A percentile compares a stretch with the other conserved stretches of the same genome.
Evolutionary conservation across 1,139 yeast species (phyloP).

Genomic region (Saccharomycopsis crataegensis): DNA sequence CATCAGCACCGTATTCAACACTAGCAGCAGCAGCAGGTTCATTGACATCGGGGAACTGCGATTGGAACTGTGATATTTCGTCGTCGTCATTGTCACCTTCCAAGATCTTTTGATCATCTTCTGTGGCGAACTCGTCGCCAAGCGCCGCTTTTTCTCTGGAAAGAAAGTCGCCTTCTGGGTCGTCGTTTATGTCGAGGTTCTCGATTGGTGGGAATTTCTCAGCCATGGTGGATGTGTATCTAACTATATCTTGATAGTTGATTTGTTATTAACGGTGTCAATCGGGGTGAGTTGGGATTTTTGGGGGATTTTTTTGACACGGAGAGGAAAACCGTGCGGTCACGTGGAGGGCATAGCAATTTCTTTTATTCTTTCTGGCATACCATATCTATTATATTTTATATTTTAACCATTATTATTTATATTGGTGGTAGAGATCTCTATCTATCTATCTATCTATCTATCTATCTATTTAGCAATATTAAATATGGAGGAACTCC

Average conservation of each 20-base stretch:
- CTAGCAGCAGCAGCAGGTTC: constrained; percentile 44
- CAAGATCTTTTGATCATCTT: constrained; percentile 45
- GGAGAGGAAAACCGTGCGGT: too few relatives aligned
- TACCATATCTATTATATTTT: too few relatives aligned
- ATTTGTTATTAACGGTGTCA: too few relatives aligned
- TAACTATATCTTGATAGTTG: too few relatives aligned
- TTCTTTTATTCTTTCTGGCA: too few relatives aligned
- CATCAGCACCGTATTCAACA: constrained; percentile 18
- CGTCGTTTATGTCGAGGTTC: constrained; percentile 34
- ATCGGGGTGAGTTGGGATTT: not conserved
- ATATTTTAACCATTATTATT: too few relatives aligned
- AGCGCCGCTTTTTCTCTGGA: constrained; percentile 78
- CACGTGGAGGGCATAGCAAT: too few relatives aligned
- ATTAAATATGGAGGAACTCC: constrained; percentile 13
- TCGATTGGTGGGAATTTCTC: constrained; percentile 56
- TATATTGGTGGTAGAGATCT: too few relatives aligned
- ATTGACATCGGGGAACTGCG: constrained; percentile 60
- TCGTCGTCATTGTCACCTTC: constrained; percentile 45
- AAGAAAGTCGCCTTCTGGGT: constrained; percentile 52
- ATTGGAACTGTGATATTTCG: constrained; percentile 58
- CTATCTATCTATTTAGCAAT: too few relatives aligned
- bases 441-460: too few relatives aligned
- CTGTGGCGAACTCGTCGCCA: constrained; percentile 71
- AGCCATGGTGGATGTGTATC: too few relatives aligned
- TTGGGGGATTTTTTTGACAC: too few relatives aligned